Evolutionary conservation across 441 rosid genomes (phyloP).

Genomic region (Aleurites moluccanus): DNA sequence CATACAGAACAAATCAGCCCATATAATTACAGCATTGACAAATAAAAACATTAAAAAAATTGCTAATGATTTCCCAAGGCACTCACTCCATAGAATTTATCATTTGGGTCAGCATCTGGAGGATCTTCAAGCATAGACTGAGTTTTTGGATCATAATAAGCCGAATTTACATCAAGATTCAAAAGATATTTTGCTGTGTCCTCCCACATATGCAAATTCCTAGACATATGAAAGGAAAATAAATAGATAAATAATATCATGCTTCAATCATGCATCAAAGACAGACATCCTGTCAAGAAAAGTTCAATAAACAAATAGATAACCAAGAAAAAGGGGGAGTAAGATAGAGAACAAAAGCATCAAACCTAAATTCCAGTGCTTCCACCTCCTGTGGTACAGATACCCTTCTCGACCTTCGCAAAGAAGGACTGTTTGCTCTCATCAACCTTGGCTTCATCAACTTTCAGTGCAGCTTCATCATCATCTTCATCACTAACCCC

Average conservation of each 20-base stretch:
- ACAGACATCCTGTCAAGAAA: too few relatives aligned
- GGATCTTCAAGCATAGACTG: slow-evolving; percentile 69
- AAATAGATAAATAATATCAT: neutral
- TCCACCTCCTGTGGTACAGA: too few relatives aligned
- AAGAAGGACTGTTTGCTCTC: too few relatives aligned
- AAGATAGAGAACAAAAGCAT: too few relatives aligned
- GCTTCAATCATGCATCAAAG: neutral
- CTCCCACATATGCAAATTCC: slow-evolving; percentile 84
- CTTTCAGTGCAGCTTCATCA: too few relatives aligned
- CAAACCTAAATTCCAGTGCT: too few relatives aligned
- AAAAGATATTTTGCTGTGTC: slow-evolving; percentile 82
- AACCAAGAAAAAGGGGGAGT: too few relatives aligned
- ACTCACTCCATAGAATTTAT: slow-evolving; percentile 49
- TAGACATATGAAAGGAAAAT: slow-evolving; percentile 17
- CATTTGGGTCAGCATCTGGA: slow-evolving; percentile 61
- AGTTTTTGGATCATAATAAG: slow-evolving; percentile 80
- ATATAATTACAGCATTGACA: neutral
- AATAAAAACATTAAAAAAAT: neutral
- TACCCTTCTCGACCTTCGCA: too few relatives aligned
- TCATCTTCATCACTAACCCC: too few relatives aligned
- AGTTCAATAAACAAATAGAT: too few relatives aligned
- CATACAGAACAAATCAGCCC: neutral
- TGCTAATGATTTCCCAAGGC: neutral
- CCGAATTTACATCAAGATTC: slow-evolving; percentile 83
- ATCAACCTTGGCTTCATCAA: too few relatives aligned